Base-by-base conservation (phyloP, 371 early-diverging fungal genomes). In the Mortierella polycephala region DNA sequence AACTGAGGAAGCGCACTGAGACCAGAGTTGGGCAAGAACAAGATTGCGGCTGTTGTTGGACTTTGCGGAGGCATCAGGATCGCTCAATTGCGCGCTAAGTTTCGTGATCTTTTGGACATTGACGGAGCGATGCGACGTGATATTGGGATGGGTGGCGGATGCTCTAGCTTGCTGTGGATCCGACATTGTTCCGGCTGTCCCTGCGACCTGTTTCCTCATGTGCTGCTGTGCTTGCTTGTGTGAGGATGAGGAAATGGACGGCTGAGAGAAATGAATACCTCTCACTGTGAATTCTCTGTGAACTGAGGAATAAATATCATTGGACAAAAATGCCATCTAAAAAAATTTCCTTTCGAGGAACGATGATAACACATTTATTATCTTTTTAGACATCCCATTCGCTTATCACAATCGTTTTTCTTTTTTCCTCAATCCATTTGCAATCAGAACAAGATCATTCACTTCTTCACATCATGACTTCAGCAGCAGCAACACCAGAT, bases 1-100 rank as follows among this genome's bases (percentile, higher is more conserved):
- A 11, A 52, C 50, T 14, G 57, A 23, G 0, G 79, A 77, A 12
- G 72, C 64, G 16, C 72, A 71, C 41, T 72, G 79, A 5, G 59
- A 60, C 79, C 79, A 77, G 41, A 77, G 66, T 49, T 71, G 79
- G 0, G 73, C 66, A 9, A 77, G 79, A 13, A 61, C 65, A 23
- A 69, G 51, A 14, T 63, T 60, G 10, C 67, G 67, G 14, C 59
- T 30, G 23, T 49, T 67, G 45, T 51, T 62, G 40, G 52, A 23
- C 57, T 49, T 10, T 49, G 63, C 30, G 40, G 67, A 21, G 18
- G 52, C 23, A 30, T 30, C 30, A 9, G 65, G 20, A 8, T 18
- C 47, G 49, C 21, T 18, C 37, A 67, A 50, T 39, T 72, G 68
- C 20, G 62, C 58, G 23, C 45, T 64, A 42, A 72, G 61, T 11